Percentiles rank a stretch among this genome's conserved stretches.
Conservation (phyloP, 1,284 basidiomycete species). For the Vanrija pseudolonga region DNA sequence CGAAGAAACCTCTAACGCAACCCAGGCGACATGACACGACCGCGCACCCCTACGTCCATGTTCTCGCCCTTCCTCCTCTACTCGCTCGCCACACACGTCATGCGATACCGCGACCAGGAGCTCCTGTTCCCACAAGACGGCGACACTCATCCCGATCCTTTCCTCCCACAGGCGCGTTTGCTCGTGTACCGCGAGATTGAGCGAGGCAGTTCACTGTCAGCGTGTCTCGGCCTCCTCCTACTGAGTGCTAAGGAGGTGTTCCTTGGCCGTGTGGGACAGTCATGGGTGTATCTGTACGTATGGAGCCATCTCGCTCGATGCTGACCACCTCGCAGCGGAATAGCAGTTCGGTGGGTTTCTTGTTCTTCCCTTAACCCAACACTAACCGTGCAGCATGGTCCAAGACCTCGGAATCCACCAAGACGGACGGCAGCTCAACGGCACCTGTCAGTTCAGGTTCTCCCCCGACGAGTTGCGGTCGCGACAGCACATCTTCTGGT, state of each 20-base stretch:
- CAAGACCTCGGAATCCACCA: constrained; percentile 5
- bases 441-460: background rate
- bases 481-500: constrained; percentile 1
- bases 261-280: background rate
- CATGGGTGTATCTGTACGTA: constrained; percentile 1
- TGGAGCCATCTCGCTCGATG: background rate
- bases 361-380: background rate
- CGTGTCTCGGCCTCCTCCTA: background rate
- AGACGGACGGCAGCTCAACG: background rate
- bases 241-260: constrained; percentile 1
- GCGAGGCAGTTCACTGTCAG: background rate
- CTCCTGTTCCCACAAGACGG: background rate
- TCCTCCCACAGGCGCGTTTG: background rate
- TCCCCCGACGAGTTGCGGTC: background rate
- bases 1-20: background rate
- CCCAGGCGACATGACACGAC: background rate
- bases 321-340: background rate
- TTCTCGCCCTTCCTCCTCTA: constrained; percentile 2
- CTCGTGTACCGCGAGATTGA: constrained; percentile 3
- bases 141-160: background rate
- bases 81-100: background rate
- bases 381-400: background rate
- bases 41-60: background rate
- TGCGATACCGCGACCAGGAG: background rate
- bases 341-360: background rate